Base-by-base conservation (phyloP, 2,329 filamentous ascomycete genomes). In the Cladobotryum mycophilum region DNA sequence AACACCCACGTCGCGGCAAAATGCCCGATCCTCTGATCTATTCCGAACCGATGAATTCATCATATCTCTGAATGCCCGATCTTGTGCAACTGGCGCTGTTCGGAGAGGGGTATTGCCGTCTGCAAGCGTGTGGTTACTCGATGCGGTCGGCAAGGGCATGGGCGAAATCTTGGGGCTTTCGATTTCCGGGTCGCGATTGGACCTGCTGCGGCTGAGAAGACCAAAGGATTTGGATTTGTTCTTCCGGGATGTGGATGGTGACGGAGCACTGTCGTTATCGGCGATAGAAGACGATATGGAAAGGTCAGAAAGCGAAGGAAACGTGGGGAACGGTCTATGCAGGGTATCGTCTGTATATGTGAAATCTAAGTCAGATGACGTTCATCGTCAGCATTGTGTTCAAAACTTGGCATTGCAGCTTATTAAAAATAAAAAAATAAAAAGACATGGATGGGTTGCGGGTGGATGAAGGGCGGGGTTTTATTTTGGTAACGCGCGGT, bases 21-120 rank as follows among this genome's bases (percentile, higher is more conserved):
- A 63, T 15, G 73, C 67, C 58, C 88, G 81, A 64, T 95, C 89
- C 55, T 83, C 82, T 3, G 88, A 90, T 58, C 85, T 83, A 58
- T 87, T 89, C 55, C 88, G 79, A 49, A 76, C 67, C 20, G 76
- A 75, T 30, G 85, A 81, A 55, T 71, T 75, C 73, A 88, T 84
- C 71, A 85, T 84, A 41, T 85, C 80, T 58, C 81, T 79, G 60
- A 85, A 82, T 3, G 82, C 77, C 58, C 84, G 80, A 51, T 90
- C 88, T 59, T 81, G 79, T 36, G 69, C 78, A 34, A 83, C 67
- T 1, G 85, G 82, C 9, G 86, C 80, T 1, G 84, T 84, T 63
- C 78, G 84, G 47, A 82, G 70, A 35, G 67, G 60, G 8, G 64
- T 55, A 34, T 60, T 58, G 49, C 60, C 64, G 42, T 68, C 64